Evolutionary conservation across 2,329 filamentous ascomycete genomes (phyloP).

Genomic region (Epichloe festucae): DNA sequence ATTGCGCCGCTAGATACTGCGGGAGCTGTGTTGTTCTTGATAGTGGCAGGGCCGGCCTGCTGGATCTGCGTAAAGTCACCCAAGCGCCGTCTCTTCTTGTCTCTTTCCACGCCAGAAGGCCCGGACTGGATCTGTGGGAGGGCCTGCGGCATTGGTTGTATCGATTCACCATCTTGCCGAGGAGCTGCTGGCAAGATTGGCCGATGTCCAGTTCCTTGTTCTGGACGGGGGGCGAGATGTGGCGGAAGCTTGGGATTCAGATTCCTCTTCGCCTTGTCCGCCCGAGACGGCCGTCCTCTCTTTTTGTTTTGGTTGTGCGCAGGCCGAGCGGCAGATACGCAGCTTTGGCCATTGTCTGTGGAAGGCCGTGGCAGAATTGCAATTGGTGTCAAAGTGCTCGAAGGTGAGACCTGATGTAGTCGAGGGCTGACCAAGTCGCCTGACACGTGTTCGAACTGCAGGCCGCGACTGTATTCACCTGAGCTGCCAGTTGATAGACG

Average conservation of each 20-base stretch:
- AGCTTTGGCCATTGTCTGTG: slow-evolving; percentile 2
- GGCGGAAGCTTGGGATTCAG: slow-evolving; percentile 20
- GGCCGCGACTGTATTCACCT: slow-evolving; percentile 14
- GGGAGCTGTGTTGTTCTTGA: neutral
- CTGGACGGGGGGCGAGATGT: slow-evolving; percentile 20
- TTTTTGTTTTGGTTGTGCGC: slow-evolving; percentile 20
- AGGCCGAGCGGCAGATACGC: neutral
- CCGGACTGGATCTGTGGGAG: neutral
- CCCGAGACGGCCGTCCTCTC: slow-evolving; percentile 32
- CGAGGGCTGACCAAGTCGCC: neutral
- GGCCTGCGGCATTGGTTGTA: neutral
- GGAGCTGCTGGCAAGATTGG: slow-evolving; percentile 8
- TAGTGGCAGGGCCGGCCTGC: neutral
- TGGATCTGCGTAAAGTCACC: neutral
- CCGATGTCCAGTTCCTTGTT: slow-evolving; percentile 4
- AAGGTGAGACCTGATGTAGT: neutral
- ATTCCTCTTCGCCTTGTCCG: slow-evolving; percentile 25
- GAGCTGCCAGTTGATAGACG: slow-evolving; percentile 24
- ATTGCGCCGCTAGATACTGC: slow-evolving; percentile 3
- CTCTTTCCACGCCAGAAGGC: neutral
- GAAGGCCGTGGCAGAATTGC: slow-evolving; percentile 14
- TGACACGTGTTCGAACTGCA: neutral
- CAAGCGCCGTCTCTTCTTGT: slow-evolving; percentile 3
- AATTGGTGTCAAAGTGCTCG: neutral
- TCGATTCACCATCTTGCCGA: neutral